These are phyloP conservation scores for Trichosphaerium sp. DNA, from an alignment of 78 protist genomes.

Conservation along the genomic window DNA sequence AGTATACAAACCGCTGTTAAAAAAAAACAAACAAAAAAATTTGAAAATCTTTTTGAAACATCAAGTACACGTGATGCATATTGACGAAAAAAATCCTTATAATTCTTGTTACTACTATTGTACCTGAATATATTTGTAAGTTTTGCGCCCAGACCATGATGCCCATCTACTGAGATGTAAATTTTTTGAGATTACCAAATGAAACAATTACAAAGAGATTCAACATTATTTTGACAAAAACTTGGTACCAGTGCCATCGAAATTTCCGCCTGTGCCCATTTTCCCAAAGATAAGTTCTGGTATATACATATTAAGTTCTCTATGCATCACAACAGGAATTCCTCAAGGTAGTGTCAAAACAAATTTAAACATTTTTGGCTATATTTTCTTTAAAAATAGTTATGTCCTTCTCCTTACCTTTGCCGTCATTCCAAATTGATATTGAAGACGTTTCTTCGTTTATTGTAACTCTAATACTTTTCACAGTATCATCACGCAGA, in stretches of 20 bases:
- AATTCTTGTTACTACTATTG: too few species aligned
- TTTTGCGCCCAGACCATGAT: conserved; percentile 99
- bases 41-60: too few species aligned
- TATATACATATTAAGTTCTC: conserved; percentile 67
- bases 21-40: too few species aligned
- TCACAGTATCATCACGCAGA: conserved; percentile 78
- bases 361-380: not conserved
- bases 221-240: too few species aligned
- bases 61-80: too few species aligned
- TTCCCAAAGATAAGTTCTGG: conserved; percentile 96
- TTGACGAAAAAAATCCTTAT: too few species aligned
- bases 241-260: conserved; percentile 35
- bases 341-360: conserved; percentile 30
- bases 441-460: conserved; percentile 34
- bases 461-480: conserved; percentile 62
- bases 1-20: too few species aligned
- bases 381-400: too few species aligned
- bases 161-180: too few species aligned
- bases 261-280: conserved; percentile 80
- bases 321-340: conserved; percentile 90
- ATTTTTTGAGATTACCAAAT: too few species aligned
- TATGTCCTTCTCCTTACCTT: too few species aligned
- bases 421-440: conserved; percentile 82
- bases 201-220: too few species aligned
- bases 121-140: conserved; percentile 95